phyloP scores from a whole-genome alignment of 371 early-diverging fungal species.

The Circinella minor region DNA sequence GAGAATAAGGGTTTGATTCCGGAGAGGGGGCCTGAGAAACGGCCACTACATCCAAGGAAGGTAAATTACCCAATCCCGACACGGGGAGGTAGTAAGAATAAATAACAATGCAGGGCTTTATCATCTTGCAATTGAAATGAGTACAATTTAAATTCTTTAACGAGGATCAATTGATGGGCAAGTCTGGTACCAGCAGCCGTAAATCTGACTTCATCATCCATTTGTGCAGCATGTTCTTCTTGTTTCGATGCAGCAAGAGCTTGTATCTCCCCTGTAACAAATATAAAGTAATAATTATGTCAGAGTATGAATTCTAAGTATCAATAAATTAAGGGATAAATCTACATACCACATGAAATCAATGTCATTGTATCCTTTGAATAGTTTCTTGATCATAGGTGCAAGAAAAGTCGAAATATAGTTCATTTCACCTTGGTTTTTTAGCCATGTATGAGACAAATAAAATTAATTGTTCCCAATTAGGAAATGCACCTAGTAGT shows the following conservation, averaged over 20 bases:
- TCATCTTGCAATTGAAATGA: too few relatives aligned
- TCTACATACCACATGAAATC: background rate
- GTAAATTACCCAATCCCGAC: too few relatives aligned
- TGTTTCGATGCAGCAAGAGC: background rate
- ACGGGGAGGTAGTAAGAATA: too few relatives aligned
- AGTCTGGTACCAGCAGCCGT: too few relatives aligned
- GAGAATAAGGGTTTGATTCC: background rate
- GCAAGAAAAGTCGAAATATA: conserved; percentile 4
- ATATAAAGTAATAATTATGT: background rate
- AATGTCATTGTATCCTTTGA: conserved; percentile 5
- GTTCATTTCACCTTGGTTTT: conserved; percentile 2
- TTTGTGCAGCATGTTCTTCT: conserved; percentile 2
- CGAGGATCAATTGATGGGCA: too few relatives aligned
- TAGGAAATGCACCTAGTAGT: too few relatives aligned
- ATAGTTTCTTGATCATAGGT: background rate
- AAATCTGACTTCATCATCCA: background rate
- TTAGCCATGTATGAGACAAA: too few relatives aligned
- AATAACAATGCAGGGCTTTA: too few relatives aligned
- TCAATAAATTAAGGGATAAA: background rate
- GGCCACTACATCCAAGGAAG: too few relatives aligned
- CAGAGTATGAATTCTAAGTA: background rate
- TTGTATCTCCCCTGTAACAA: background rate
- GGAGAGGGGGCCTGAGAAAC: too few relatives aligned
- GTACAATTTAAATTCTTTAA: too few relatives aligned
- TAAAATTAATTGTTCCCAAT: too few relatives aligned